Evolutionary conservation across 1,139 yeast genomes (phyloP), one percentile per base, ranked within the genome.

Genomic region (Pneumocystis oryctolagi): DNA sequence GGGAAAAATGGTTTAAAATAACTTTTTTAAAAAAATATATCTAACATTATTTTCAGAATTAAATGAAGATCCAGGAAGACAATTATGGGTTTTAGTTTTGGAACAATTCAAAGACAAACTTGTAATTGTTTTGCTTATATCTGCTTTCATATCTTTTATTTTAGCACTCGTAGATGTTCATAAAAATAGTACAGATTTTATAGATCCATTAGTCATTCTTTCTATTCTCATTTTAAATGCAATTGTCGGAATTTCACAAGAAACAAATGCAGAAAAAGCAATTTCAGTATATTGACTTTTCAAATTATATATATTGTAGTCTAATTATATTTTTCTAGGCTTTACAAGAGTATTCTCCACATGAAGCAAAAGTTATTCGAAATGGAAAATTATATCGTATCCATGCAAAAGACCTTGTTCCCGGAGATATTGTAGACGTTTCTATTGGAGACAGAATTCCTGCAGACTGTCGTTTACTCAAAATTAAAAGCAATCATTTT

Each of bases 391-490:
- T 83, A 66, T 70, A 73, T 32, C 82, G 84, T 1, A 77, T 87
- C 55, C 80, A 85, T 12, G 84, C 90, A 0, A 81, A 79, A 64
- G 83, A 80, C n/a, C 82, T 86, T 35, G 92, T 85, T 16, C 90
- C 90, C 1, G 94, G 95, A 65, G 95, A 87, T 71, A 72, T 86
- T 62, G 82, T 85, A 56, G 76, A 77, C 64, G 78, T 86, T 63
- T 79, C 78, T 68, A 87, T 84, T 56, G 95, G 94, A 63, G 94
- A 86, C 71, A 85, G 90, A 1, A 76, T 86, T 60, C 94, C 94
- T 20, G 92, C 92, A 4, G 94, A 86, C 71, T 71, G 85, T 65
- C 77, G 94, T 66, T 76, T 86, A 61, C 68, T 83, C 61, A 84
- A 81, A 55, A 60, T 28, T 18, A 47, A 47, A 47, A 32, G 55